These are phyloP conservation scores for Saccharomycopsis javanensis DNA, from an alignment of 805 yeast genomes.

Conservation along the genomic window DNA sequence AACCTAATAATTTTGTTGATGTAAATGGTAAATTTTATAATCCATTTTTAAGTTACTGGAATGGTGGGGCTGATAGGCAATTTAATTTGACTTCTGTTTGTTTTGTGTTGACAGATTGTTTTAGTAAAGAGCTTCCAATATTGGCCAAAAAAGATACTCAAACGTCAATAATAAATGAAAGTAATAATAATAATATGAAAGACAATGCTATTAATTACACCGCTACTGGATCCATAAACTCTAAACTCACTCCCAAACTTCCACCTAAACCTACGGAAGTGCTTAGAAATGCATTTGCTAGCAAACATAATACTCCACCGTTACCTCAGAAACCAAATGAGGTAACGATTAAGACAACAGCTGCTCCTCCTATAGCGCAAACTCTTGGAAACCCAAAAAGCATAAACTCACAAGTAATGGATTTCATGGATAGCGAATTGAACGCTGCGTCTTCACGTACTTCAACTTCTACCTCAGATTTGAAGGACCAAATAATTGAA, in stretches of 20 bases:
- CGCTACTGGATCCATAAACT: neutral
- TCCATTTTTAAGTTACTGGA: conserved; percentile 60
- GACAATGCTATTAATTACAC: conserved; percentile 3
- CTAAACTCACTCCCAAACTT: neutral
- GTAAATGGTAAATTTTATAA: conserved; percentile 62
- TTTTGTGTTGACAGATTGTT: conserved; percentile 26
- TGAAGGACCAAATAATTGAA: neutral
- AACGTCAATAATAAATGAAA: neutral
- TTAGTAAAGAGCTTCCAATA: conserved; percentile 39
- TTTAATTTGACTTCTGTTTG: conserved; percentile 28
- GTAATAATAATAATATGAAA: conserved; percentile 3
- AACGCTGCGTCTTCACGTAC: conserved; percentile 9
- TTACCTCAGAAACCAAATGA: conserved; percentile 16
- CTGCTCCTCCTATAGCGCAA: neutral
- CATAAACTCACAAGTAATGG: neutral
- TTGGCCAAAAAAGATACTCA: conserved; percentile 15
- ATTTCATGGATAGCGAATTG: conserved; percentile 11
- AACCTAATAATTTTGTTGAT: conserved; percentile 60
- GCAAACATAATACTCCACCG: conserved; percentile 8
- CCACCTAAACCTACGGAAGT: neutral
- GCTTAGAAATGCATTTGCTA: neutral
- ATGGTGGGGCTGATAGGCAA: conserved; percentile 21
- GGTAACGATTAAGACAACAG: neutral
- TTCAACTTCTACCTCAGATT: neutral
- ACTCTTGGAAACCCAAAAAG: neutral